Evolutionary conservation across 495 filamentous ascomycete genomes (phyloP), one percentile per base, ranked within the genome.

Genomic region (Hypoxylon lienhwacheense): DNA sequence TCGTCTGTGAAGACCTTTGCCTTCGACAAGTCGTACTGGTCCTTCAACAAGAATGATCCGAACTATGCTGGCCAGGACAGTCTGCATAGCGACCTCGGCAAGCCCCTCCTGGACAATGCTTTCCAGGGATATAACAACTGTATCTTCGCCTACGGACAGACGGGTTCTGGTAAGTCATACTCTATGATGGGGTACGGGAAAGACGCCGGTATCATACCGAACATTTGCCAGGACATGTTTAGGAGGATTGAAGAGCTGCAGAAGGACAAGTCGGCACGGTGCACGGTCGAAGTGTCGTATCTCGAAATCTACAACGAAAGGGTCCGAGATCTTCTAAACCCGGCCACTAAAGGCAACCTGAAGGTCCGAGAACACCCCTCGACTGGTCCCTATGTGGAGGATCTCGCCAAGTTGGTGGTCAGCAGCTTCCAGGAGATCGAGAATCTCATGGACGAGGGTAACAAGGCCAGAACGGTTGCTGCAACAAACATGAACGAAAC

Each of bases 401-500:
- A 99, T 74, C 76, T 99, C 59, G 91, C 93, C 34, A 99, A 97
- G 63, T 71, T 99, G 29, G 90, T 95, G n/a, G 93, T 99, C n/a
- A 83, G 90, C 44, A 92, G 90, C 15, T 98, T 98, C 66, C 79
- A 85, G 36, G 93, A 97, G 68, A 97, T 97, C 62, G 93, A 97
- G 64, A 83, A 95, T 64, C 75, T 99, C 63, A 97, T 99, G 95
- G 95, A 97, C 71, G 93, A 97, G 72, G 95, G 95, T 59, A 97
- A 97, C 73, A 97, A 97, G 69, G 95, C 95, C 5, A 78, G 95
- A 75, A 99, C 95, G 14, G 95, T 99, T 28, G 95, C 95, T 3
- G 95, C 95, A 3, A 99, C 95, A 28, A 99, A 97, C 77, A 97
- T 97, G 93, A 99, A 99, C 77, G 93, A 97, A 74, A 97, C 95